Conservation (phyloP, 495 filamentous ascomycete genomes). For the Trichocladium uniseriatum region DNA sequence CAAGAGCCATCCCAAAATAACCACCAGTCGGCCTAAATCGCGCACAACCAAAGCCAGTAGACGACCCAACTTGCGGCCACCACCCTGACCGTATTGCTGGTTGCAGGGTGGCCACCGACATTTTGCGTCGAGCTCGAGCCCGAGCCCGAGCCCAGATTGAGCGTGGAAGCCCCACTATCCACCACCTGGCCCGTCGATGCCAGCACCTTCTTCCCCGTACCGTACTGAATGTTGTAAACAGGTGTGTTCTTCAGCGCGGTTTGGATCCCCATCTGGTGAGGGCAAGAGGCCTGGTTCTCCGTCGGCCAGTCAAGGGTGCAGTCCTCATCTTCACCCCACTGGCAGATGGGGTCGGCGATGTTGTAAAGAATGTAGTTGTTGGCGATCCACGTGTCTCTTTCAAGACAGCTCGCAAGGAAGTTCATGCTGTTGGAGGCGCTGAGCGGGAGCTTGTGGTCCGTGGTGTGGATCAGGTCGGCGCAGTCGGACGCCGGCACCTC, state of each 20-base stretch:
- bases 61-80: not conserved
- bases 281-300: slow-evolving; percentile 37
- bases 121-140: not conserved
- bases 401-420: slow-evolving; percentile 37
- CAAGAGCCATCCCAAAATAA: not conserved
- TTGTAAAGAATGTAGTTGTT: slow-evolving; percentile 38
- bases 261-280: slow-evolving; percentile 30
- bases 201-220: slow-evolving; percentile 31
- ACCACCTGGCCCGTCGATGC: slow-evolving; percentile 31
- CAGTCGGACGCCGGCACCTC: slow-evolving; percentile 30
- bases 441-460: slow-evolving; percentile 35
- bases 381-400: slow-evolving; percentile 33
- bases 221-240: slow-evolving; percentile 42
- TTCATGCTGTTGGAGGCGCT: slow-evolving; percentile 45
- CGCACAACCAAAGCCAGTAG: slow-evolving; percentile 1
- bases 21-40: not conserved
- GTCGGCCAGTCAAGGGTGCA: slow-evolving; percentile 39
- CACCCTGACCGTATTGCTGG: not conserved
- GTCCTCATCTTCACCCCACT: slow-evolving; percentile 36
- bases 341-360: slow-evolving; percentile 36
- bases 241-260: slow-evolving; percentile 25
- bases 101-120: not conserved
- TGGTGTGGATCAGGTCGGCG: slow-evolving; percentile 33
- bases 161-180: slow-evolving; percentile 1
- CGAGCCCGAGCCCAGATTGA: not conserved